Evolutionary conservation across 75 land plant genomes (phyloP), one percentile per base, ranked within the genome.

Genomic region (Isoetes taiwanensis): DNA sequence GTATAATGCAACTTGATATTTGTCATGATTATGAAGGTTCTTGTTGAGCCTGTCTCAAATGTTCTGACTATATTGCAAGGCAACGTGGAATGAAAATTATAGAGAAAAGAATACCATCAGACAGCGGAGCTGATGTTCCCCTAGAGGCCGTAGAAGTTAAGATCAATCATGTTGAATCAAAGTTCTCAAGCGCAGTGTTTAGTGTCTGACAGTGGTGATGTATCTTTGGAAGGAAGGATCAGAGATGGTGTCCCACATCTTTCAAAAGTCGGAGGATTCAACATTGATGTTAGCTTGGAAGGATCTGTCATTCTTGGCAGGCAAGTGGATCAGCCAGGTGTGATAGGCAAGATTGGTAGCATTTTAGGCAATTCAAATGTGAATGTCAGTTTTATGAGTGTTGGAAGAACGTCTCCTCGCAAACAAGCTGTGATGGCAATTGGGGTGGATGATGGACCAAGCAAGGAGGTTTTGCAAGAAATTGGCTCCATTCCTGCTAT

Each of bases 281-380:
- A 67, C 30, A 82, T 86, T 57, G 89, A 86, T 65, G 88, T 83
- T 20, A 84, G 84, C 28, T 54, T 86, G 41, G 91, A 86, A 58
- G 88, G 89, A 1, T 78, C 73, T 42, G 56, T 86, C 24, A 80
- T 86, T 25, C 81, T 86, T 24, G 80, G 81, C 76, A 65, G 89
- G 56, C 91, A 86, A 59, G 84, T 86, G 0, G 91, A 86, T 68
- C 91, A 86, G 50, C 91, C 91, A 2, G 91, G 91, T 20, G 77
- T 86, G 84, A 86, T 84, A 54, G 91, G 91, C 28, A 74, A 53
- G 28, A 89, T 86, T 6, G 91, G 91, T 3, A 70, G 74, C 56
- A 64, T 84, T 54, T 57, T 86, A 27, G 89, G 84, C 1, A 70
- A 78, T 31, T 72, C 77, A 41, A 80, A 86, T 70, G 89, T 86